phyloP scores from a whole-genome alignment of 306 rosid genomes.

The Morella rubra region DNA sequence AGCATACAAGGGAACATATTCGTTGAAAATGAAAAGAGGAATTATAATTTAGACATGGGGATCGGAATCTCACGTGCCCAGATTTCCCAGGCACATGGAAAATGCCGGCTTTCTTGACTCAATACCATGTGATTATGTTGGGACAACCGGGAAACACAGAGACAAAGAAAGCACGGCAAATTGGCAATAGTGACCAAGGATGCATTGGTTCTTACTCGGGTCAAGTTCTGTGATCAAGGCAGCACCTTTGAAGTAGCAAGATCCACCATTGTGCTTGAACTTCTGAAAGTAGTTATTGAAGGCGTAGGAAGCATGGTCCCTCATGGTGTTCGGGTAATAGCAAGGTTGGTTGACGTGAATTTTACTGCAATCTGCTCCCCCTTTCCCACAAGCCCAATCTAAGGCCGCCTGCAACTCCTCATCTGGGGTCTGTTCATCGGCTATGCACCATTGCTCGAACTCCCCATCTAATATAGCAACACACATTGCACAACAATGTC shows the following conservation, averaged over 20 bases:
- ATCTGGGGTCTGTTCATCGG: constrained; percentile 72
- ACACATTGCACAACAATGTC: background rate
- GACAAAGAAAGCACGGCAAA: background rate
- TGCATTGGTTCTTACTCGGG: constrained; percentile 59
- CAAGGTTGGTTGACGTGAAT: constrained; percentile 65
- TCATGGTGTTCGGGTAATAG: constrained; percentile 61
- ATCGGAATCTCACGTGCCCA: constrained; percentile 26
- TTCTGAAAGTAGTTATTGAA: constrained; percentile 73
- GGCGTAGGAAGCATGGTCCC: constrained; percentile 78
- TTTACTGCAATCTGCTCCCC: constrained; percentile 74
- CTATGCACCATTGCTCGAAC: constrained; percentile 73
- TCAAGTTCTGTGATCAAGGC: constrained; percentile 70
- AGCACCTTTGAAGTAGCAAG: constrained; percentile 73
- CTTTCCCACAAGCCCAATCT: constrained; percentile 81
- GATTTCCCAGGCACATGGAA: constrained; percentile 27
- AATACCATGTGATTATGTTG: constrained; percentile 31
- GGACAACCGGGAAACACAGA: background rate
- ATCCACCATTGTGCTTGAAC: constrained; percentile 60
- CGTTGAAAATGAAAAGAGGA: background rate
- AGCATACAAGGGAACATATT: background rate
- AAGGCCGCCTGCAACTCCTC: constrained; percentile 63
- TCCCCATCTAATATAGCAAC: constrained; percentile 39
- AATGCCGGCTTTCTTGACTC: constrained; percentile 17
- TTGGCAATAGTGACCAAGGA: background rate
- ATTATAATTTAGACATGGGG: background rate